These are phyloP conservation scores for Rehmannia glutinosa DNA, from an alignment of 257 asterid genomes.

Conservation along the genomic window DNA sequence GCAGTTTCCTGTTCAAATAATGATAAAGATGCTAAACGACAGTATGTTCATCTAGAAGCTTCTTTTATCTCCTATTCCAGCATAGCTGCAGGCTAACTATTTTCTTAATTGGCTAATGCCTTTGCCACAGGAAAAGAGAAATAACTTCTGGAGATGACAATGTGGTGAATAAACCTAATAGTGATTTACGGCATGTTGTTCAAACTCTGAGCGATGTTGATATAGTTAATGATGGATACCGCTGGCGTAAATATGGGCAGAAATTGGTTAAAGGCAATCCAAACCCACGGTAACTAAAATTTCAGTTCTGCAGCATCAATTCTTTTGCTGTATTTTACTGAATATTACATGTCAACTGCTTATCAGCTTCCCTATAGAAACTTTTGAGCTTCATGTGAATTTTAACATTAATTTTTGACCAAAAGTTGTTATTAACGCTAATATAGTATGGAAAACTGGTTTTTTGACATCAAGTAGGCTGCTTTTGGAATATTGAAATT, in stretches of 20 bases:
- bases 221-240: conserved; percentile 76
- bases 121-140: conserved; percentile 59
- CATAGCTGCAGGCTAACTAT: conserved; percentile 7
- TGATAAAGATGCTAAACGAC: conserved; percentile 56
- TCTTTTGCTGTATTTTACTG: not conserved
- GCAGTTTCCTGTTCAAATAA: conserved; percentile 28
- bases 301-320: conserved; percentile 10
- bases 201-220: conserved; percentile 78
- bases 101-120: conserved; percentile 18
- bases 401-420: not conserved
- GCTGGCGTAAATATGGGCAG: conserved; percentile 99
- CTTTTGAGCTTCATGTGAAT: not conserved
- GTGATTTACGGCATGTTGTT: conserved; percentile 61
- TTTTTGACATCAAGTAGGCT: not conserved
- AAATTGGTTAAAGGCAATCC: conserved; percentile 93
- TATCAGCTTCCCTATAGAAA: not conserved
- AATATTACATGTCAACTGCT: not conserved
- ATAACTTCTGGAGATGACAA: conserved; percentile 35
- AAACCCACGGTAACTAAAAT: conserved; percentile 72
- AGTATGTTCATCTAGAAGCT: conserved; percentile 42
- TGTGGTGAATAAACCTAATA: conserved; percentile 39
- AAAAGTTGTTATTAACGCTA: not conserved
- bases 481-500: not conserved
- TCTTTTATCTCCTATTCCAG: conserved; percentile 6
- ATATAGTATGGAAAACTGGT: not conserved